Evolutionary conservation across 176 grass and related monocot genomes (phyloP), one percentile per base, ranked within the genome.

Genomic region (Chrysopogon serrulatus): DNA sequence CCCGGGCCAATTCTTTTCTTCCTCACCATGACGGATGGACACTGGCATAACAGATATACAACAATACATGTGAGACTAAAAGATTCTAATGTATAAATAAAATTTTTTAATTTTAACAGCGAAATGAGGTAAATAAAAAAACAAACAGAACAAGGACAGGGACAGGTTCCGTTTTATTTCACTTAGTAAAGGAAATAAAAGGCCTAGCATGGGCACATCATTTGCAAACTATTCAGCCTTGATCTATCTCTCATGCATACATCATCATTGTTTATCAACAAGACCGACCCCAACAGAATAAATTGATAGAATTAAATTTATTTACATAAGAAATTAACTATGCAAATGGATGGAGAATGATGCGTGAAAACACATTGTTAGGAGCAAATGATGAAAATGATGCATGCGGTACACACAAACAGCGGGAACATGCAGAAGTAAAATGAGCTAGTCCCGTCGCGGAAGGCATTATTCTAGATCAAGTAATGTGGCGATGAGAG

Each of bases 1-100:
- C 79, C 87, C 73, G 85, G 71, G 48, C 88, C 90, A 66, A 72
- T 84, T 91, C 80, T 93, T 82, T 91, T 96, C 88, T 96, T 96
- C 86, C 88, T 96, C 86, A 96, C 91, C 94, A 96, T 96, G 78
- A 82, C 49, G 27, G n/a, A n/a, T n/a, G n/a, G 60, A 30, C 43
- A n/a, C 82, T 88, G 64, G 8, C 26, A 83, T 53, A 32, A 83
- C 32, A 86, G 39, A 28, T 63, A 56, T 45, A 48, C 2, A 28
- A 27, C 3, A 81, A 75, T 32, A 59, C 14, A n/a, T 14, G 36
- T 83, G 30, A 79, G 56, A 42, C 24, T 17, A 70, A 31, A 70
- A 72, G 13, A 40, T 2, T 24, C 5, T 6, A 69, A n/a, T 43
- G 19, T 19, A 76, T 47, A 9, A 77, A 82, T n/a, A n/a, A n/a